Evolutionary conservation across 805 yeast species (phyloP), one percentile per base, ranked within the genome.

Genomic region (Cyberlindnera saturnus): DNA sequence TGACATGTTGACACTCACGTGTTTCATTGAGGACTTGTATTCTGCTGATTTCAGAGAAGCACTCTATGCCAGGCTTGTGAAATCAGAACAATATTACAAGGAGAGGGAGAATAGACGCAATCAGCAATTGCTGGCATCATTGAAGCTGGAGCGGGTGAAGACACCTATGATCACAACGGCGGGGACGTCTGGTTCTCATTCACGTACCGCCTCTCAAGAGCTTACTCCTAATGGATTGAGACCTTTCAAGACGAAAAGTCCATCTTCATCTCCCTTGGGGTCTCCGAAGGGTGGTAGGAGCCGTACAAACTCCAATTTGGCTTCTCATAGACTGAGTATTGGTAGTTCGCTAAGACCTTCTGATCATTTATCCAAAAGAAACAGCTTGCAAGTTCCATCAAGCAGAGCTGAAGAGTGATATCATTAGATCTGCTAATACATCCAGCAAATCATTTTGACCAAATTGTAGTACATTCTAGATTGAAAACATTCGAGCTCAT

Each of bases 211-310:
- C 7, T 35, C 34, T 26, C 36, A n/a, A 3, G 17, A 36, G 6
- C 36, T 53, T 6, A 46, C 48, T 2, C 45, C 38, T 5, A 53
- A 48, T 26, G 58, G 56, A 1, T 38, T 57, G 9, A 48, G 57
- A 29, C 43, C 43, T 1, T 57, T 57, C 50, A 57, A 49, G 39
- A 56, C 60, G 2, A 49, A 45, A 36, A 46, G 59, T 4, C 60
- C 61, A 3, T 30, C 16, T 7, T 44, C 55, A 2, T 43, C 60
- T 5, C 58, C 57, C 1, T 8, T 38, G 1, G 16, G 42, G 5
- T 55, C 60, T 0, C 61, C 59, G 32, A 47, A 43, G 30, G 28
- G 14, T 2, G 44, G 46, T 3, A 40, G 52, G 28, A 48, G 51
- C 15, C 39, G 55, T 20, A 44, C 40, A 9, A 51, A 46, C 43